Conservation (phyloP, 768 basidiomycete species). For the Boletus vinaceobasis region DNA sequence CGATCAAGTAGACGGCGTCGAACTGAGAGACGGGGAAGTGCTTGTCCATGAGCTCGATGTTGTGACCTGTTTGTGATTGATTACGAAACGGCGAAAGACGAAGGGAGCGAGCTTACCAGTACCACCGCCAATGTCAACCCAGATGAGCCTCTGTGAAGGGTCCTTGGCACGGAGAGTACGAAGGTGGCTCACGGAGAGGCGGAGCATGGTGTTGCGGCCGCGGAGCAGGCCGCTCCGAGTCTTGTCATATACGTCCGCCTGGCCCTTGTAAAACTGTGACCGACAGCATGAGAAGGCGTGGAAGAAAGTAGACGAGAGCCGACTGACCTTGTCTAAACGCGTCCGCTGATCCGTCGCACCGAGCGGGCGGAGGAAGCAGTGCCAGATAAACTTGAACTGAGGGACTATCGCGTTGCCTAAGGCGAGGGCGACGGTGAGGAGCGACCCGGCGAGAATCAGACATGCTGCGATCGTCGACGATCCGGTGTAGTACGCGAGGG, state of each 20-base stretch:
- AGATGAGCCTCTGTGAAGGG: slow-evolving; percentile 52
- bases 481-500: slow-evolving; percentile 28
- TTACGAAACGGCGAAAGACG: neutral
- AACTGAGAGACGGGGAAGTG: slow-evolving; percentile 55
- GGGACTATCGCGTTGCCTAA: slow-evolving; percentile 32
- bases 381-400: slow-evolving; percentile 47
- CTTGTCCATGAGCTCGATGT: slow-evolving; percentile 71
- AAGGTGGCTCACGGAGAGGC: slow-evolving; percentile 62
- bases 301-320: neutral
- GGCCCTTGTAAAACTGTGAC: slow-evolving; percentile 58
- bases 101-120: slow-evolving; percentile 40
- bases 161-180: slow-evolving; percentile 40
- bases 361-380: slow-evolving; percentile 47
- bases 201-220: slow-evolving; percentile 70
- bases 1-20: slow-evolving; percentile 68
- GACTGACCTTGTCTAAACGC: slow-evolving; percentile 42
- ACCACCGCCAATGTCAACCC: slow-evolving; percentile 79
- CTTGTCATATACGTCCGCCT: slow-evolving; percentile 70
- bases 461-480: slow-evolving; percentile 27
- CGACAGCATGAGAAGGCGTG: neutral
- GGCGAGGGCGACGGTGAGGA: slow-evolving; percentile 20
- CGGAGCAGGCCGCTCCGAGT: slow-evolving; percentile 60
- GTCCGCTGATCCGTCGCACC: slow-evolving; percentile 38
- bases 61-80: slow-evolving; percentile 36
- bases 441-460: slow-evolving; percentile 24